A percentile compares a stretch with the other conserved stretches of the same genome.
Conservation (phyloP, 331 rosid genomes). For the Quercus phellos region DNA sequence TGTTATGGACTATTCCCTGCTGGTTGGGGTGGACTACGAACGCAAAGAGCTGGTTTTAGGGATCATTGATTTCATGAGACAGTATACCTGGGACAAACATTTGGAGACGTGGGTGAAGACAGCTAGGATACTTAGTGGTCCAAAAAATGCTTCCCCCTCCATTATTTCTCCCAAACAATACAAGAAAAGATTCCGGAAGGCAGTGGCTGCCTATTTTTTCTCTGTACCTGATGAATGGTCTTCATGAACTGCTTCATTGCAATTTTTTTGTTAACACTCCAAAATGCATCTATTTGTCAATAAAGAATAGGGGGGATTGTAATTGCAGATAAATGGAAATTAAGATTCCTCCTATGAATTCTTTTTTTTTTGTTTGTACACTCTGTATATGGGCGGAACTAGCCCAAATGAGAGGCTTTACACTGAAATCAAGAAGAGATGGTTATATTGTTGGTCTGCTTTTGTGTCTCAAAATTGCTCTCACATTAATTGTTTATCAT, state of each 20-base stretch:
- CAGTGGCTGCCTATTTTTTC: slow-evolving; percentile 90
- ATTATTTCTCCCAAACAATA: slow-evolving; percentile 85
- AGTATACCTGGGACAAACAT: slow-evolving; percentile 99
- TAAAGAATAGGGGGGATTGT: neutral
- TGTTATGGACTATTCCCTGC: slow-evolving; percentile 96
- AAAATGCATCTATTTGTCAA: slow-evolving; percentile 20
- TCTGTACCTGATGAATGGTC: slow-evolving; percentile 89
- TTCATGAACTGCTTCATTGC: slow-evolving; percentile 36
- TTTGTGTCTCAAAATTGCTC: neutral
- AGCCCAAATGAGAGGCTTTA: slow-evolving; percentile 4
- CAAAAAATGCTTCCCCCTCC: slow-evolving; percentile 83
- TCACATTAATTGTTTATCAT: neutral
- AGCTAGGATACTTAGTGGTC: slow-evolving; percentile 90
- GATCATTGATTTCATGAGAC: slow-evolving; percentile 95
- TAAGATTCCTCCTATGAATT: slow-evolving; percentile 21
- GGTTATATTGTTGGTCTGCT: neutral
- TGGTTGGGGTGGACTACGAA: slow-evolving; percentile 95
- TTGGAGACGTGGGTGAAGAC: slow-evolving; percentile 97
- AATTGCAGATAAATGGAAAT: slow-evolving; percentile 23
- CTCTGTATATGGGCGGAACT: slow-evolving; percentile 20
- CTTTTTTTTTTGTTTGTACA: neutral
- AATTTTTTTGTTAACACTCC: slow-evolving; percentile 28
- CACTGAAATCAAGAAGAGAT: slow-evolving; percentile 12
- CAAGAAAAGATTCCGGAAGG: slow-evolving; percentile 96
- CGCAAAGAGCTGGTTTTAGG: slow-evolving; percentile 84